Percentiles rank a stretch among this genome's conserved stretches.
Evolutionary conservation across 2,329 filamentous ascomycete genomes (phyloP).

Genomic region (Aspergillus phoenicis): DNA sequence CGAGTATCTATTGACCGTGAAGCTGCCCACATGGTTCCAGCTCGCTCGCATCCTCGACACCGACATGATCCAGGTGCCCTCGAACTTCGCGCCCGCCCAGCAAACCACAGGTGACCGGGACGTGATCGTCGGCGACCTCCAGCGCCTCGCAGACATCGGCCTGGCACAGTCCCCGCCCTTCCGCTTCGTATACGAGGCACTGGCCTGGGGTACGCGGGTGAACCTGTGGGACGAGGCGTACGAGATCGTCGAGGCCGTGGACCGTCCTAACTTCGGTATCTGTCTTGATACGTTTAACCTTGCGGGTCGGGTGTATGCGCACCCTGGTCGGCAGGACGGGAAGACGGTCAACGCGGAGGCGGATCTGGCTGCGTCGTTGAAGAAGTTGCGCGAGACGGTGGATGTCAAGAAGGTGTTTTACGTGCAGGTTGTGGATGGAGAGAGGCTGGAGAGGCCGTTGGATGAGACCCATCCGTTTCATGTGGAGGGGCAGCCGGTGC

Average conservation of each 20-base stretch:
- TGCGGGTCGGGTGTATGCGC: slow-evolving; percentile 69
- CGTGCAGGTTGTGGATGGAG: slow-evolving; percentile 75
- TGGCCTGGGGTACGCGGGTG: slow-evolving; percentile 71
- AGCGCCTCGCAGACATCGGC: slow-evolving; percentile 68
- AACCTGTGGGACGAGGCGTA: slow-evolving; percentile 73
- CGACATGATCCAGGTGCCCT: slow-evolving; percentile 74
- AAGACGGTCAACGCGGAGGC: slow-evolving; percentile 58
- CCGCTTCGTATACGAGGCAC: slow-evolving; percentile 71
- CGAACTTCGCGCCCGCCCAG: slow-evolving; percentile 60
- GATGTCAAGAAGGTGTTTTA: slow-evolving; percentile 71
- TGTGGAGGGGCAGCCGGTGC: slow-evolving; percentile 57
- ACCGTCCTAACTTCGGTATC: slow-evolving; percentile 72
- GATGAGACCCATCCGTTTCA: slow-evolving; percentile 61
- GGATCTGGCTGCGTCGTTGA: slow-evolving; percentile 58
- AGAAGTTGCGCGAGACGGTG: slow-evolving; percentile 56
- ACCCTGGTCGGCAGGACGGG: slow-evolving; percentile 60
- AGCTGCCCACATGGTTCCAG: slow-evolving; percentile 68
- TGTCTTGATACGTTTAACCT: slow-evolving; percentile 82
- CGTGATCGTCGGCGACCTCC: slow-evolving; percentile 64
- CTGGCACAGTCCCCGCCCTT: slow-evolving; percentile 58
- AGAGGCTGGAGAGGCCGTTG: slow-evolving; percentile 62
- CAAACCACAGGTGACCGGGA: slow-evolving; percentile 54
- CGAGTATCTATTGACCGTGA: slow-evolving; percentile 59
- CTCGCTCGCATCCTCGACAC: slow-evolving; percentile 66
- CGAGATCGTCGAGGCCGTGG: slow-evolving; percentile 66